Conservation (phyloP, 805 yeast species). For the Candida lessepsii region DNA sequence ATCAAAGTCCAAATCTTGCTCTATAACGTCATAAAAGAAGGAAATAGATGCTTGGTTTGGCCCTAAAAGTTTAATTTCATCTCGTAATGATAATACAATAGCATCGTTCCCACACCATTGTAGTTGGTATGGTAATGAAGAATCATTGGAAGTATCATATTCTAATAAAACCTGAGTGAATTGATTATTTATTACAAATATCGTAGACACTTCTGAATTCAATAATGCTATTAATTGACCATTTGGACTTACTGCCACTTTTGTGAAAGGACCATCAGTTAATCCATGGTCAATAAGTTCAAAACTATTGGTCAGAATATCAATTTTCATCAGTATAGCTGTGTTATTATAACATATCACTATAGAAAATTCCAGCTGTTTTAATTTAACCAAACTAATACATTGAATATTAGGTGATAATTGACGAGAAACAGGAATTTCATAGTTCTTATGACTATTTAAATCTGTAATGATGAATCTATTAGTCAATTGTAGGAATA, state of each 20-base stretch:
- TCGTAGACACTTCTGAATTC: constrained; percentile 33
- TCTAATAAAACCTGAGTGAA: constrained; percentile 45
- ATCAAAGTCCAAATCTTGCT: constrained; percentile 32
- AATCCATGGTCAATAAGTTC: constrained; percentile 37
- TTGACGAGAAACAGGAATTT: constrained; percentile 29
- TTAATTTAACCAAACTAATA: constrained; percentile 16
- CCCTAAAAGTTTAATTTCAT: constrained; percentile 68
- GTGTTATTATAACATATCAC: constrained; percentile 29
- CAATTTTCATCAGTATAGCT: constrained; percentile 25
- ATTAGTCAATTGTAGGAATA: constrained; percentile 33
- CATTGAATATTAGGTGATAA: constrained; percentile 22
- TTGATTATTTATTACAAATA: constrained; percentile 51
- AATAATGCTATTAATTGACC: constrained; percentile 53
- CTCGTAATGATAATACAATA: constrained; percentile 59
- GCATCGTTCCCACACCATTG: constrained; percentile 90
- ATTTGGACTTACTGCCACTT: constrained; percentile 50
- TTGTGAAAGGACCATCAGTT: constrained; percentile 50
- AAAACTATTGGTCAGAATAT: constrained; percentile 20
- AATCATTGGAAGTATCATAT: constrained; percentile 42
- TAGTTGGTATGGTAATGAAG: constrained; percentile 43
- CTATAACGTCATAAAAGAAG: constrained; percentile 45
- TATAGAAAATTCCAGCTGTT: constrained; percentile 18
- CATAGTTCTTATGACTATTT: constrained; percentile 36
- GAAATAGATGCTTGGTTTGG: constrained; percentile 61
- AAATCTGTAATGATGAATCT: constrained; percentile 38